A percentile compares a stretch with the other conserved stretches of the same genome.
These are phyloP conservation scores for Bipolaris victoriae DNA, from an alignment of 2,329 filamentous ascomycete species.

Conservation along the genomic window DNA sequence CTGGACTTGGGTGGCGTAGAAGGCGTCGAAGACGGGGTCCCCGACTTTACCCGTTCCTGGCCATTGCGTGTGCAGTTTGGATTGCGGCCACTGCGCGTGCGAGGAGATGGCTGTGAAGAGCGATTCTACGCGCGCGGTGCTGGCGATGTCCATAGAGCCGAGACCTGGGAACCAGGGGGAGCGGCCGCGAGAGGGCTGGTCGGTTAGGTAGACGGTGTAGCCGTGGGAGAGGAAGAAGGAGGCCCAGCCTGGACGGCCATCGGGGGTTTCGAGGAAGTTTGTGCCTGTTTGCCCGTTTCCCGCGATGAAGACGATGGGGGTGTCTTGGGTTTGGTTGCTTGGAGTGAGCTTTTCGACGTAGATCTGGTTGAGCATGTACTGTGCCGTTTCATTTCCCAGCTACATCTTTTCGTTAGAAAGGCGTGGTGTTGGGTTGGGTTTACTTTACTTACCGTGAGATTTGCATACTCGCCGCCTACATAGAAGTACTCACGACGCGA, in stretches of 20 bases:
- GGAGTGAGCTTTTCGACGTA: conserved; percentile 32
- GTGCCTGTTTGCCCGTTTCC: conserved; percentile 39
- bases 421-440: no score
- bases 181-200: conserved; percentile 56
- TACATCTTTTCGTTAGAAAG: neutral
- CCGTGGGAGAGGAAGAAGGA: conserved; percentile 56
- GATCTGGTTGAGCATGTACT: conserved; percentile 15
- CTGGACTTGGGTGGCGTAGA: conserved; percentile 54
- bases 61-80: conserved; percentile 54
- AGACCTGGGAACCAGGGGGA: conserved; percentile 51
- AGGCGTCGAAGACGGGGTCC: conserved; percentile 58
- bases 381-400: neutral
- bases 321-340: conserved; percentile 4
- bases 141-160: conserved; percentile 26
- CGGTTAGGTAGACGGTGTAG: conserved; percentile 57
- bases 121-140: conserved; percentile 24
- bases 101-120: conserved; percentile 46
- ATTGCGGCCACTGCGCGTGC: conserved; percentile 52
- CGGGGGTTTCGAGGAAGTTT: conserved; percentile 55
- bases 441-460: conserved; percentile 19
- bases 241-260: conserved; percentile 57
- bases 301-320: conserved; percentile 40
- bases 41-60: conserved; percentile 47
- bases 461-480: conserved; percentile 31
- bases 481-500: conserved; percentile 32